Evolutionary conservation across 305 asterid genomes (phyloP), one percentile per base, ranked within the genome.

Genomic region (Petunia hybrid): DNA sequence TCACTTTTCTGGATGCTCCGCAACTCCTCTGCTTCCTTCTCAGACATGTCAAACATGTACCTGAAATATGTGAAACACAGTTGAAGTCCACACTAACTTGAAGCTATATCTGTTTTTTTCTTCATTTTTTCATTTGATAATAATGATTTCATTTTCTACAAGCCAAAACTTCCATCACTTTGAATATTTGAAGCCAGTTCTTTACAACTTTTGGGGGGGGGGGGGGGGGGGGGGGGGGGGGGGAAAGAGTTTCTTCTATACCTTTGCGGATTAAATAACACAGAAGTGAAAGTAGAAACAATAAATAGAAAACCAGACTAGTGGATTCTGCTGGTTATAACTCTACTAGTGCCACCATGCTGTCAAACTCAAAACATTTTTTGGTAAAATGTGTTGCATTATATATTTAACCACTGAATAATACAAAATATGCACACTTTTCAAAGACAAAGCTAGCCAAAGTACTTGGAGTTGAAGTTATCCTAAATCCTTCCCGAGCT

Each of bases 31-130:
- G 94, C 97, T 90, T 96, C 98, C 86, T 89, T 93, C 89, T 82
- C 85, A 8, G 95, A 90, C 83, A 94, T 60, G 87, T 96, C 98
- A 77, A 96, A 96, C 95, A 96, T 92, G 83, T 94, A 96, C 95
- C 99, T 96, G 91, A 84, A 88, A 53, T 69, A 82, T 88, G 76
- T 48, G 4, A 31, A 61, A 42, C 65, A n/a, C 61, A 57, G 40
- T 41, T 83, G 45, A 81, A 66, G 40, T 8, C 51, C 60, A 76
- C 48, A 36, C 56, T 43, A 74, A 69, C 46, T 65, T 38, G 60
- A 55, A 75, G 45, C 9, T 53, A 46, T 31, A 8, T 70, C 59
- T 60, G 16, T 61, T 71, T 66, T 31, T 51, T 51, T 77, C 22
- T 66, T 43, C 70, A 67, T 68, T 55, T 43, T 22, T 2, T 38